phyloP scores from a whole-genome alignment of 495 filamentous ascomycete species.

The Penicillium steckii region DNA sequence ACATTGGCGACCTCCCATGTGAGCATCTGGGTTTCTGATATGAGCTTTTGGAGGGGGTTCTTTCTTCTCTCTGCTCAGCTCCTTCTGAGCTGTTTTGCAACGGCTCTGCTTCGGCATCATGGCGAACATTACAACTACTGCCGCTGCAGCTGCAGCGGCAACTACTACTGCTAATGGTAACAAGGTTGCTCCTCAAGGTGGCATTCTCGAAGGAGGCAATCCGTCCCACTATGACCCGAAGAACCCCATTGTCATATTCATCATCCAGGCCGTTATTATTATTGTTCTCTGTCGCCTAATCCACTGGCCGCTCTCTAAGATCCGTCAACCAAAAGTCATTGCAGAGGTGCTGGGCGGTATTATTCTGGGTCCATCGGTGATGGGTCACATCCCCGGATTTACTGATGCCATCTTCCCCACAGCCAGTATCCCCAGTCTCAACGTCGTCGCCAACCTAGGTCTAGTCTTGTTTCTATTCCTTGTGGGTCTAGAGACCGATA shows the following conservation, averaged over 20 bases:
- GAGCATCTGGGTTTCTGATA: too few relatives aligned
- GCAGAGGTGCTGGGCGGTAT: conserved; percentile 95
- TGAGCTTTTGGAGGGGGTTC: too few relatives aligned
- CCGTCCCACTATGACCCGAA: conserved; percentile 67
- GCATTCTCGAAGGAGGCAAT: conserved; percentile 73
- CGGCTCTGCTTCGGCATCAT: conserved; percentile 3
- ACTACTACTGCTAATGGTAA: too few relatives aligned
- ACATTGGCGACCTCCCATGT: not conserved
- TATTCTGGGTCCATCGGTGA: conserved; percentile 80
- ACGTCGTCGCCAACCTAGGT: conserved; percentile 84
- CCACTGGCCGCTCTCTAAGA: conserved; percentile 77
- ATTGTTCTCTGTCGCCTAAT: conserved; percentile 85
- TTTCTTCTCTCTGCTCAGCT: not conserved
- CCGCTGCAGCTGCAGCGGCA: conserved; percentile 3
- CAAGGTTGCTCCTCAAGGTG: conserved; percentile 34
- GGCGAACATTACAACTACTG: conserved; percentile 10
- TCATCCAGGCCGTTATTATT: conserved; percentile 92
- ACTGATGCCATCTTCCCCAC: conserved; percentile 72
- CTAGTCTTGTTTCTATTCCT: conserved; percentile 90
- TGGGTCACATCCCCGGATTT: conserved; percentile 84
- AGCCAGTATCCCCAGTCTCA: conserved; percentile 70
- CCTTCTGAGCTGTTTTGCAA: not conserved
- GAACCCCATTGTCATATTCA: conserved; percentile 91
- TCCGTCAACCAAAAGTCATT: conserved; percentile 91
- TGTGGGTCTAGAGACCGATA: conserved; percentile 88